Conservation (phyloP, 2,329 filamentous ascomycete species). For the Coniochaeta hoffmannii region DNA sequence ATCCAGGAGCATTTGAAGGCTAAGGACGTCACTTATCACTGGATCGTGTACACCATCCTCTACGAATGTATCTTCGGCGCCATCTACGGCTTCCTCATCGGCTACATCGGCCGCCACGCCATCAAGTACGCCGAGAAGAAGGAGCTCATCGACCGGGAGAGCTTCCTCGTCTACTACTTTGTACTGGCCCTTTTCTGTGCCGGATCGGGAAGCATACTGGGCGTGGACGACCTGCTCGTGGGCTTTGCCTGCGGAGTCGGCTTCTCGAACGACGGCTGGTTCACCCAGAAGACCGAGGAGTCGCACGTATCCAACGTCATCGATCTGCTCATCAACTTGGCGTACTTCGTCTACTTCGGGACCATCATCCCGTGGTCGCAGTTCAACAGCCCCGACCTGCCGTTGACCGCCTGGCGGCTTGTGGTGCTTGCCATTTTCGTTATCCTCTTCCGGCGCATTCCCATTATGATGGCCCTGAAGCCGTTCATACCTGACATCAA, state of each 20-base stretch:
- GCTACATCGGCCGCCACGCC: slow-evolving; percentile 82
- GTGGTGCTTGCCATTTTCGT: slow-evolving; percentile 93
- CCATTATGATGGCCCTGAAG: slow-evolving; percentile 86
- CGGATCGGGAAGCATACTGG: slow-evolving; percentile 83
- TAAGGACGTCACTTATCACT: slow-evolving; percentile 67
- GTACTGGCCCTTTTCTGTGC: slow-evolving; percentile 93
- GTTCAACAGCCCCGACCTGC: slow-evolving; percentile 69
- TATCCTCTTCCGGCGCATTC: slow-evolving; percentile 90
- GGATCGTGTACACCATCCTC: slow-evolving; percentile 81
- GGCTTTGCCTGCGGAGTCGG: slow-evolving; percentile 96
- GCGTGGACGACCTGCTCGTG: slow-evolving; percentile 87
- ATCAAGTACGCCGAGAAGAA: slow-evolving; percentile 82
- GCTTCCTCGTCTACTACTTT: slow-evolving; percentile 98
- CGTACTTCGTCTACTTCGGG: slow-evolving; percentile 96
- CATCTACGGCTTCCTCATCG: slow-evolving; percentile 77
- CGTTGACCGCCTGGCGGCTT: slow-evolving; percentile 78
- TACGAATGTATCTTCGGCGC: slow-evolving; percentile 96
- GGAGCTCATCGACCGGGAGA: slow-evolving; percentile 89
- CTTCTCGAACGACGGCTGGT: slow-evolving; percentile 99
- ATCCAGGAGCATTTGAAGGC: slow-evolving; percentile 71
- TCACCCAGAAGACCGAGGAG: slow-evolving; percentile 95
- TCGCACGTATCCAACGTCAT: slow-evolving; percentile 99
- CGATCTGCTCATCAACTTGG: slow-evolving; percentile 90
- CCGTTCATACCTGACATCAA: slow-evolving; percentile 94
- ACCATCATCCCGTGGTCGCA: slow-evolving; percentile 95